Conservation (phyloP, 2,329 filamentous ascomycete genomes). For the Colletotrichum somersetense region DNA sequence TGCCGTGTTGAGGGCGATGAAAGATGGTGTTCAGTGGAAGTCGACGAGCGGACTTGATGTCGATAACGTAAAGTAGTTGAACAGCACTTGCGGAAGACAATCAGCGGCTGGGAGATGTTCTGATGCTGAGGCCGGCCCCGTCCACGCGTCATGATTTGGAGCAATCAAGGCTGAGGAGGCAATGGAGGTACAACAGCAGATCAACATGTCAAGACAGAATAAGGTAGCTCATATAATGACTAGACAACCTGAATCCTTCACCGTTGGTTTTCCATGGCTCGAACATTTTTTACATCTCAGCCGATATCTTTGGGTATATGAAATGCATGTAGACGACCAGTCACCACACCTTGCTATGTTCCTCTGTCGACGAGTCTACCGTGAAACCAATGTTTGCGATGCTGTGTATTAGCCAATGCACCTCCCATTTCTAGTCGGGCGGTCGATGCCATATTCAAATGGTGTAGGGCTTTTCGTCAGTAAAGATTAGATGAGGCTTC, state of each 20-base stretch:
- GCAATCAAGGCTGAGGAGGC: background rate
- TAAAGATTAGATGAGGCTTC: constrained; percentile 89
- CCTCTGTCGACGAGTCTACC: constrained; percentile 15
- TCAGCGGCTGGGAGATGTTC: background rate
- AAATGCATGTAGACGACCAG: constrained; percentile 29
- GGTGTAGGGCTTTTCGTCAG: constrained; percentile 70
- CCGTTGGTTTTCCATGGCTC: background rate
- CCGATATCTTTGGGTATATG: constrained; percentile 30
- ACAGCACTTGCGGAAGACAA: background rate
- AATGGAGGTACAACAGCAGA: background rate
- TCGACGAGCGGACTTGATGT: constrained; percentile 25
- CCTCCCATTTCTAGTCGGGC: background rate
- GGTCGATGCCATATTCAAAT: constrained; percentile 49
- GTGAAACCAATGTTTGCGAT: background rate
- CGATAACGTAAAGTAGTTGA: constrained; percentile 32
- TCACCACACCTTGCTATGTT: constrained; percentile 13
- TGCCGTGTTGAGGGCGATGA: constrained; percentile 55
- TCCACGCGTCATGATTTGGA: background rate
- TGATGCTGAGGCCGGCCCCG: background rate
- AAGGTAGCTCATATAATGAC: background rate
- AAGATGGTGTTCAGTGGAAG: constrained; percentile 45
- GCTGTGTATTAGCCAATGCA: background rate
- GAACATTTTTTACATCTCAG: background rate
- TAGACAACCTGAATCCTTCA: background rate
- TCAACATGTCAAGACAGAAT: background rate